phyloP scores from a whole-genome alignment of 345 rosid genomes.

The Psidium guajava region DNA sequence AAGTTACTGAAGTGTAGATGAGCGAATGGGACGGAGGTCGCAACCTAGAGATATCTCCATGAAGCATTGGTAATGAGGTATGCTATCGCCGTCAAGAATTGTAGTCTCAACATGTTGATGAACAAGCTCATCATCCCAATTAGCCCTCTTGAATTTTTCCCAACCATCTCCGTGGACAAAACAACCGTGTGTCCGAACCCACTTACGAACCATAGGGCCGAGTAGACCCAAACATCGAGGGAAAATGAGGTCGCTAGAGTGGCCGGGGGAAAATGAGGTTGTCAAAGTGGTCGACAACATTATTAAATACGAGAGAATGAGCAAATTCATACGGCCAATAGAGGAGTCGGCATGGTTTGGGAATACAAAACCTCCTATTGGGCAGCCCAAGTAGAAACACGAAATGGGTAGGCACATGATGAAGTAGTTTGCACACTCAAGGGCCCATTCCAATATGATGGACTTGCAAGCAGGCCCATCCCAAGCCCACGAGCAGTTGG shows the following conservation, averaged over 20 bases:
- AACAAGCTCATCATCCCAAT: constrained; percentile 33
- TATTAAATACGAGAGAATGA: constrained; percentile 13
- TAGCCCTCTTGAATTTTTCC: constrained; percentile 37
- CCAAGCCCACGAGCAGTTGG: not conserved
- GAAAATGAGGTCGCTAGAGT: constrained; percentile 16
- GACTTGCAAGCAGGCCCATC: not conserved
- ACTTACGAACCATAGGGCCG: constrained; percentile 12
- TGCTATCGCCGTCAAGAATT: constrained; percentile 36
- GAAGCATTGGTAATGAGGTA: constrained; percentile 17
- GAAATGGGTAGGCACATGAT: constrained; percentile 8
- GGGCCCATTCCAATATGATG: constrained; percentile 9
- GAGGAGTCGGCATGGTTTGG: constrained; percentile 17
- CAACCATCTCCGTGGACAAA: constrained; percentile 28
- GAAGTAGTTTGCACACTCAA: constrained; percentile 3
- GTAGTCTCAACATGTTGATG: constrained; percentile 30
- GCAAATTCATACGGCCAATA: constrained; percentile 26
- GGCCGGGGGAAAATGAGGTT: no score
- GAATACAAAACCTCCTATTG: constrained; percentile 19
- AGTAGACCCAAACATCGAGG: constrained; percentile 22
- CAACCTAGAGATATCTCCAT: constrained; percentile 39
- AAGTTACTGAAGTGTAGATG: constrained; percentile 15
- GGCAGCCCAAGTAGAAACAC: constrained; percentile 13
- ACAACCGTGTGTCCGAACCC: constrained; percentile 21
- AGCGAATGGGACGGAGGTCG: constrained; percentile 22
- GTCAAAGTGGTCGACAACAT: no score